Base-by-base conservation (phyloP, 176 grass and related monocot species). In the Canna indica region DNA sequence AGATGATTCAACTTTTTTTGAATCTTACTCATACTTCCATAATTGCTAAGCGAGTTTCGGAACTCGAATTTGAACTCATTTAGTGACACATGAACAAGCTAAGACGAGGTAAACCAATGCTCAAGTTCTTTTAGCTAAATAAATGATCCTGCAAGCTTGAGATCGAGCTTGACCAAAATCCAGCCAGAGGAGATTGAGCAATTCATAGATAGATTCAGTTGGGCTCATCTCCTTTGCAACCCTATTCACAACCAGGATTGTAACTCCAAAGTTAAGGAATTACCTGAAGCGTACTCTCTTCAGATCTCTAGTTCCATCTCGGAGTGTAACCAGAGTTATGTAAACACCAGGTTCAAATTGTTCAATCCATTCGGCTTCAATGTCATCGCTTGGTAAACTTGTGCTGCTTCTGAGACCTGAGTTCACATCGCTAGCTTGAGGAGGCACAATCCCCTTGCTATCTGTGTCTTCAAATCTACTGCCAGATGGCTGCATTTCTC, bases 211-310 rank as follows among this genome's bases (percentile, higher is more conserved):
- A n/a, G n/a, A n/a, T n/a, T n/a, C n/a, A n/a, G n/a, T n/a, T n/a
- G n/a, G n/a, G n/a, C n/a, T n/a, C n/a, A 38, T 3, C 36, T 38
- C 36, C 36, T 3, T 3, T 38, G 15, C 25, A 61, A 16, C 11
- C 12, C 10, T 28, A 14, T 32, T 12, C n/a, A n/a, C n/a, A 61
- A 30, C 28, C 12, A 0, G 13, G 13, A 13, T 61, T 22, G 2
- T 61, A 13, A 13, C 12, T 9, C 12, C 11, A 22, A 32, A 61
- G 52, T n/a, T 7, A 50, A 13, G 16, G 12, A 10, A 32, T 24
- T 81, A 93, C 94, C 94, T 99, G 86, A 99, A 99, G 72, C 94
- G 86, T 31, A 99, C 94, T 46, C 94, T 75, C 80, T 93, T 99
- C 63, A 99, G 76, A 48, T 99, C 94, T 77, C 85, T 99, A 27